Percentiles rank a stretch among this genome's conserved stretches.
phyloP scores from a whole-genome alignment of 2,329 filamentous ascomycete species.

The Stylonectria norvegica region DNA sequence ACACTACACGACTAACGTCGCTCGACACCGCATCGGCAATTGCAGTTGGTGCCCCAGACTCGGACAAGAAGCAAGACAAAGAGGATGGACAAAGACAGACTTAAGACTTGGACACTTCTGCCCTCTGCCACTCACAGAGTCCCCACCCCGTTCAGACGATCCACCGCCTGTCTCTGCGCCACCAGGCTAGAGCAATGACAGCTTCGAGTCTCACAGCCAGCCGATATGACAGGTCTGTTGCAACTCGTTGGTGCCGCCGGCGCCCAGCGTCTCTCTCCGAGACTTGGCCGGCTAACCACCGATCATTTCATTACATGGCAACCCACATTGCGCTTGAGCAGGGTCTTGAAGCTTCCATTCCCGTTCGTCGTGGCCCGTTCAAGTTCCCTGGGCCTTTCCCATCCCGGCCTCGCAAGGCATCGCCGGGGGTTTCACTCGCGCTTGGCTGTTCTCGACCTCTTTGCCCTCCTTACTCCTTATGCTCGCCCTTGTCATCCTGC shows the following conservation, averaged over 20 bases:
- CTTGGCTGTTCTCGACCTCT: slow-evolving; percentile 11
- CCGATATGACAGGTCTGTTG: slow-evolving; percentile 36
- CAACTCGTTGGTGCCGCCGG: slow-evolving; percentile 18
- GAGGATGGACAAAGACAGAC: neutral
- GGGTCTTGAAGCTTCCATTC: neutral
- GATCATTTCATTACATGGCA: slow-evolving; percentile 25
- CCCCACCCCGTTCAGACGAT: slow-evolving; percentile 20
- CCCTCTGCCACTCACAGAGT: too few relatives aligned
- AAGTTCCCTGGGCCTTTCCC: slow-evolving; percentile 23
- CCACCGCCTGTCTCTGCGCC: slow-evolving; percentile 22
- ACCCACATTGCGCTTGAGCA: slow-evolving; percentile 19
- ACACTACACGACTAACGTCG: too few relatives aligned
- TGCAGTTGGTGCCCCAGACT: neutral
- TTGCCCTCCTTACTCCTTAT: too few relatives aligned
- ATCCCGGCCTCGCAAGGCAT: slow-evolving; percentile 18
- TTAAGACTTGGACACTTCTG: too few relatives aligned
- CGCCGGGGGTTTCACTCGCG: slow-evolving; percentile 13
- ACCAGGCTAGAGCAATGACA: slow-evolving; percentile 24
- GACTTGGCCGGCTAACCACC: slow-evolving; percentile 25
- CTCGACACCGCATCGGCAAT: too few relatives aligned
- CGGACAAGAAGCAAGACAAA: slow-evolving; percentile 1
- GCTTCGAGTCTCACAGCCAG: slow-evolving; percentile 28
- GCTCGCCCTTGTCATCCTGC: too few relatives aligned
- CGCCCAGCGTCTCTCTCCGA: slow-evolving; percentile 20
- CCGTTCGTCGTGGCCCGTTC: slow-evolving; percentile 3